Evolutionary conservation across 345 rosid species (phyloP).

Genomic region (Eucalyptus guilfoylei): DNA sequence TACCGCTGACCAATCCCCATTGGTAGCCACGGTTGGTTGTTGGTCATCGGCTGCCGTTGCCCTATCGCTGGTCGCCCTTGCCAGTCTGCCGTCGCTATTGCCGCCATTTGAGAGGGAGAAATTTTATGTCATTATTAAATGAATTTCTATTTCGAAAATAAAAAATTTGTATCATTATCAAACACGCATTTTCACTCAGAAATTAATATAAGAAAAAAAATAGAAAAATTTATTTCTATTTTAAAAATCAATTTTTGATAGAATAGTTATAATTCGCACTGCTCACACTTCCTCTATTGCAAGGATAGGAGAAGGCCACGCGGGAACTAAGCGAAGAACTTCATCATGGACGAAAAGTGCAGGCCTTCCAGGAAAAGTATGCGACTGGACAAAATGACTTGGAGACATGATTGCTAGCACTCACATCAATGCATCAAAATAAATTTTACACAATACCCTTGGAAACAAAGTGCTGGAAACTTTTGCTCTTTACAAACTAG

Average conservation of each 20-base stretch:
- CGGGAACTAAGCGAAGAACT: not conserved
- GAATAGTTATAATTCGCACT: rapidly evolving
- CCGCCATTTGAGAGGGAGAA: too few species aligned
- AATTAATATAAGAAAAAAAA: too few species aligned
- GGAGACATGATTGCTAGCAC: not conserved
- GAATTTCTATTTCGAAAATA: rapidly evolving
- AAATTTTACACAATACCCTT: not conserved
- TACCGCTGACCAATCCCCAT: too few species aligned
- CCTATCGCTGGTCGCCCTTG: too few species aligned
- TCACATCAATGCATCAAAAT: not conserved
- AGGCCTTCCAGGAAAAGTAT: too few species aligned
- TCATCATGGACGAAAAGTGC: not conserved
- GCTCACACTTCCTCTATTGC: not conserved
- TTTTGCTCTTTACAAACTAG: not conserved
- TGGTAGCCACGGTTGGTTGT: too few species aligned
- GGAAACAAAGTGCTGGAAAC: not conserved
- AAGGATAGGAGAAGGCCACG: not conserved
- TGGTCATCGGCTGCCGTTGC: too few species aligned
- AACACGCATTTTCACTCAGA: rapidly evolving
- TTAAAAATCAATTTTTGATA: too few species aligned
- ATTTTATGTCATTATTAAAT: too few species aligned
- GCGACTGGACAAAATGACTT: not conserved
- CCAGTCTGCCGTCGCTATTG: too few species aligned
- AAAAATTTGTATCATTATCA: too few species aligned
- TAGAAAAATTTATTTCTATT: too few species aligned